A percentile compares a stretch with the other conserved stretches of the same genome.
phyloP scores from a whole-genome alignment of 2,329 filamentous ascomycete genomes.

The Cryoendolithus antarcticus region DNA sequence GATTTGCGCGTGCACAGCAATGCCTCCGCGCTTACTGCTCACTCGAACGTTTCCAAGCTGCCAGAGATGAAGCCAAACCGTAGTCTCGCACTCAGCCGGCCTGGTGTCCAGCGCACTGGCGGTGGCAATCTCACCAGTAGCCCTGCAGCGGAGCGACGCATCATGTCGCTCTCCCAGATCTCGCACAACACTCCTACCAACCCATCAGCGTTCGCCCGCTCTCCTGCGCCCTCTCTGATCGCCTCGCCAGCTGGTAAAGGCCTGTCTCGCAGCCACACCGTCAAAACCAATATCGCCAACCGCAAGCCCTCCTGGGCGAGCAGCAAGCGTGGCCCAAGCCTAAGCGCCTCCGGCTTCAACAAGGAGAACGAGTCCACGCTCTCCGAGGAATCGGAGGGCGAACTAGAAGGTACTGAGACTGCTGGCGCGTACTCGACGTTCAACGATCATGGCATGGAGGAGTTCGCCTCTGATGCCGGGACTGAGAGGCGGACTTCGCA shows the following conservation, averaged over 20 bases:
- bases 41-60: conserved; percentile 23
- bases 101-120: no score
- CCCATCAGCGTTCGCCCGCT: conserved; percentile 24
- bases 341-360: conserved; percentile 17
- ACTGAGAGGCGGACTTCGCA: conserved; percentile 17
- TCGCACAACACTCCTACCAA: conserved; percentile 54
- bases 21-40: conserved; percentile 31
- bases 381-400: conserved; percentile 31
- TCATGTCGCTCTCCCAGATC: conserved; percentile 84
- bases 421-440: conserved; percentile 6
- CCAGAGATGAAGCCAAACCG: conserved; percentile 20
- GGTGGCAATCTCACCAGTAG: background rate
- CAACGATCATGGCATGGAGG: conserved; percentile 8
- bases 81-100: conserved; percentile 35
- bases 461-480: conserved; percentile 15
- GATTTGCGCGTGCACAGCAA: conserved; percentile 29
- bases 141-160: conserved; percentile 47
- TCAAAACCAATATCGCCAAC: conserved; percentile 19
- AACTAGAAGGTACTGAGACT: conserved; percentile 15
- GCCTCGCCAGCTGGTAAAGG: conserved; percentile 10
- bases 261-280: conserved; percentile 26
- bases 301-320: conserved; percentile 23
- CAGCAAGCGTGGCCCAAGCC: conserved; percentile 18
- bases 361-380: conserved; percentile 36
- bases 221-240: conserved; percentile 15